Percentiles rank a stretch among this genome's conserved stretches.
Conservation (phyloP, 768 basidiomycete species). For the Hygrocybe punicea region DNA sequence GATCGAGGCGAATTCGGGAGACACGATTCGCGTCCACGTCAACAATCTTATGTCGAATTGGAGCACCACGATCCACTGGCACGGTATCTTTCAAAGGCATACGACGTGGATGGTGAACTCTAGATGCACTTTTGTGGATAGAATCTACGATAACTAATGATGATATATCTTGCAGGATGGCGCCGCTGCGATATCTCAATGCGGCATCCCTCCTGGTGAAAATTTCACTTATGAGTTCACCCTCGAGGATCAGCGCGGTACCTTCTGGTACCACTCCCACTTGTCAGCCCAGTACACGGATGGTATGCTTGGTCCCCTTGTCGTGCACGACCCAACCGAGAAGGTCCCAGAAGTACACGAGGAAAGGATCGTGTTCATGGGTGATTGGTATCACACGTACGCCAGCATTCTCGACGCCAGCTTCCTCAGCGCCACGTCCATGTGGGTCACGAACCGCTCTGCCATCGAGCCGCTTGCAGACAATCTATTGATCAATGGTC, state of each 20-base stretch:
- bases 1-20: constrained; percentile 37
- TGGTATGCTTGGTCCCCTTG: constrained; percentile 46
- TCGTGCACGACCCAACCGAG: constrained; percentile 42
- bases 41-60: constrained; percentile 30
- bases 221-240: constrained; percentile 40
- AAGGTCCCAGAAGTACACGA: constrained; percentile 34
- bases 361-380: constrained; percentile 37
- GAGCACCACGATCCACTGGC: constrained; percentile 24
- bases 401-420: background rate
- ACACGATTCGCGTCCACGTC: constrained; percentile 34
- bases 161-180: constrained; percentile 52
- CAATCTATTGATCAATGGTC: background rate
- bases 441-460: background rate
- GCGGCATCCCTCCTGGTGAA: constrained; percentile 51
- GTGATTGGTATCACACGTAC: constrained; percentile 25
- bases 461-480: background rate
- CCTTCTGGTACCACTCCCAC: constrained; percentile 42
- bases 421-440: constrained; percentile 6
- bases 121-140: background rate
- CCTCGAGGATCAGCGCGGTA: constrained; percentile 43
- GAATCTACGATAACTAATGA: constrained; percentile 21
- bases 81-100: background rate
- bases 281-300: constrained; percentile 42
- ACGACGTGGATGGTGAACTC: background rate
- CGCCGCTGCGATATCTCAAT: constrained; percentile 45